A percentile compares a stretch with the other conserved stretches of the same genome.
Evolutionary conservation across 2,329 filamentous ascomycete genomes (phyloP).

Genomic region (Sporothrix pallida): DNA sequence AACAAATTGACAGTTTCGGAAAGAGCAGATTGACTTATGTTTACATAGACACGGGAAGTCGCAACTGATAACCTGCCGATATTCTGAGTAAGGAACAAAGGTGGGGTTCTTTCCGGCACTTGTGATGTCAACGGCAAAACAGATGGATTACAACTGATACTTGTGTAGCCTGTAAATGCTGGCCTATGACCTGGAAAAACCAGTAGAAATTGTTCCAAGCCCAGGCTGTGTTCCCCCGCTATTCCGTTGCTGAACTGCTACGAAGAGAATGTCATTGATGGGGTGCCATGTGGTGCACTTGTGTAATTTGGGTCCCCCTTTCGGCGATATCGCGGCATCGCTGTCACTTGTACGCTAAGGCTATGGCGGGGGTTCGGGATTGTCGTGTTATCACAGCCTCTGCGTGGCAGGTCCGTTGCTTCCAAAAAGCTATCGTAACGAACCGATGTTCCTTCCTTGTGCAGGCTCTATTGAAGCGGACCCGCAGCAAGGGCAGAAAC

Average conservation of each 20-base stretch:
- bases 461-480: constrained; percentile 12
- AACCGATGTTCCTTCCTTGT: constrained; percentile 17
- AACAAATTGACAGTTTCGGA: not conserved
- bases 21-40: not conserved
- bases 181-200: not conserved
- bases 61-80: not conserved
- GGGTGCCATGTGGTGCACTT: not conserved
- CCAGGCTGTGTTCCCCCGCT: constrained; percentile 17
- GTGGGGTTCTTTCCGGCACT: constrained; percentile 32
- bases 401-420: not conserved
- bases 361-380: constrained; percentile 28
- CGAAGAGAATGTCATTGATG: not conserved
- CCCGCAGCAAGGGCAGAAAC: not conserved
- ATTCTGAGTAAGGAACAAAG: constrained; percentile 17
- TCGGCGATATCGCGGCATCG: constrained; percentile 37
- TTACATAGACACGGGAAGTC: not conserved
- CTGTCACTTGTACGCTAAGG: not conserved
- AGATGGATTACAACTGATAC: not conserved
- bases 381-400: constrained; percentile 12
- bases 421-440: not conserved
- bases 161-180: not conserved
- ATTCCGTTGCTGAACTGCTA: not conserved
- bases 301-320: not conserved
- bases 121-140: constrained; percentile 22
- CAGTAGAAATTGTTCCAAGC: not conserved